These are phyloP conservation scores for Penicillium lagena DNA, from an alignment of 495 filamentous ascomycete genomes.

Conservation along the genomic window DNA sequence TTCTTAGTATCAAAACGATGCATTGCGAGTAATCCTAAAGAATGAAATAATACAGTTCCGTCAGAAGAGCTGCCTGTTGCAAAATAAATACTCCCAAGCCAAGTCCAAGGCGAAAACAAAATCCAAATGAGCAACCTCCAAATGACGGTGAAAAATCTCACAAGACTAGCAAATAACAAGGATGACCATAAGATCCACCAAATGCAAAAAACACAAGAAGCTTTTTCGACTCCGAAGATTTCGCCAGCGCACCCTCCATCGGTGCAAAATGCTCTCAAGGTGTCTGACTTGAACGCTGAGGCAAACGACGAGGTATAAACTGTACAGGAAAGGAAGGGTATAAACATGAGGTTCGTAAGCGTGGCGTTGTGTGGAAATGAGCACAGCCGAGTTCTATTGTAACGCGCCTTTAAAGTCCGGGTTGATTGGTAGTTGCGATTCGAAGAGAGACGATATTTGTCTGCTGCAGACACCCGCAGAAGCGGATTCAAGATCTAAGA, in stretches of 20 bases:
- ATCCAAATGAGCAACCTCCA: constrained; percentile 1
- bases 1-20: constrained; percentile 5
- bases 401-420: constrained; percentile 14
- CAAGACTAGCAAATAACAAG: constrained; percentile 1
- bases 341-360: too few species aligned
- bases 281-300: constrained; percentile 12
- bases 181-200: constrained; percentile 7
- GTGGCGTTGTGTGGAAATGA: too few species aligned
- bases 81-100: too few species aligned
- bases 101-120: neutral
- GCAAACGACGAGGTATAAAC: constrained; percentile 17
- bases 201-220: constrained; percentile 14
- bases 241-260: constrained; percentile 17
- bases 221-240: constrained; percentile 21
- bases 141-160: neutral
- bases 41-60: constrained; percentile 30
- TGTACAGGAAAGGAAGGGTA: constrained; percentile 10
- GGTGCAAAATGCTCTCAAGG: constrained; percentile 16
- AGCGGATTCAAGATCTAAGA: neutral
- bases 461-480: neutral
- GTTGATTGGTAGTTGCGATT: constrained; percentile 32
- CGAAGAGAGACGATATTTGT: constrained; percentile 14
- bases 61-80: constrained; percentile 5
- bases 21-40: constrained; percentile 12
- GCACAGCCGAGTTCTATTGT: too few species aligned